These are phyloP conservation scores for Coemansia sp. DNA, from an alignment of 192 early-diverging fungal species.

Conservation along the genomic window DNA sequence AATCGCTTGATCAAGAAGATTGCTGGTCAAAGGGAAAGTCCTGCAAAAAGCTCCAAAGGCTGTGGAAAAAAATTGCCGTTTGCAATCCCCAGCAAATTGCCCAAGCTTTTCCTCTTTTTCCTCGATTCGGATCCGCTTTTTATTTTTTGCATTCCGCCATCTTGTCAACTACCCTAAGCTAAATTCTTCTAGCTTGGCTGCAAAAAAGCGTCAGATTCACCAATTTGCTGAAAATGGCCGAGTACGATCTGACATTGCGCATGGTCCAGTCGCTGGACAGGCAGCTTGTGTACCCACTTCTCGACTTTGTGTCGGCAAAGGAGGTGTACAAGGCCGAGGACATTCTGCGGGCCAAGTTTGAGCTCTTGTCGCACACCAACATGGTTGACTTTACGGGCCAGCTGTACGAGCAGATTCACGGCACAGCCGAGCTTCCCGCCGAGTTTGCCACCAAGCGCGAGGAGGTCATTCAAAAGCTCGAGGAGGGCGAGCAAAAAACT, in stretches of 20 bases:
- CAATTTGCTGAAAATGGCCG: constrained; percentile 42
- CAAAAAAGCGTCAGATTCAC: constrained; percentile 8
- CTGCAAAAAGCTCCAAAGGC: not conserved
- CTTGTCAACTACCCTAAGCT: not conserved
- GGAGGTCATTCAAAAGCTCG: constrained; percentile 70
- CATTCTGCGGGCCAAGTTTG: constrained; percentile 83
- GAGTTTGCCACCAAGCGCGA: constrained; percentile 74
- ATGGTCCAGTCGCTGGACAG: constrained; percentile 89
- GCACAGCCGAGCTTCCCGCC: constrained; percentile 69
- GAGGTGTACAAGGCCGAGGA: constrained; percentile 79
- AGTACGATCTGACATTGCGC: constrained; percentile 75
- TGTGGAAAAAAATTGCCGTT: constrained; percentile 5
- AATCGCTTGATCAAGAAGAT: not conserved
- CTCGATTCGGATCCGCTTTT: constrained; percentile 7
- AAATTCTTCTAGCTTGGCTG: not conserved
- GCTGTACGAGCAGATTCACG: constrained; percentile 79
- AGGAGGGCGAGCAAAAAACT: constrained; percentile 71
- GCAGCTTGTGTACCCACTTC: constrained; percentile 87
- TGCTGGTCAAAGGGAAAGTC: not conserved
- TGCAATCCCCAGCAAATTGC: not conserved
- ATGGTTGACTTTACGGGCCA: constrained; percentile 93
- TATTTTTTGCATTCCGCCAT: constrained; percentile 1
- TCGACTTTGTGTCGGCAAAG: constrained; percentile 83
- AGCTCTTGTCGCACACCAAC: constrained; percentile 82
- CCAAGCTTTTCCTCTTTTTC: not conserved